These are phyloP conservation scores for Wickerhamiella azymoides DNA, from an alignment of 805 yeast species.

Conservation along the genomic window DNA sequence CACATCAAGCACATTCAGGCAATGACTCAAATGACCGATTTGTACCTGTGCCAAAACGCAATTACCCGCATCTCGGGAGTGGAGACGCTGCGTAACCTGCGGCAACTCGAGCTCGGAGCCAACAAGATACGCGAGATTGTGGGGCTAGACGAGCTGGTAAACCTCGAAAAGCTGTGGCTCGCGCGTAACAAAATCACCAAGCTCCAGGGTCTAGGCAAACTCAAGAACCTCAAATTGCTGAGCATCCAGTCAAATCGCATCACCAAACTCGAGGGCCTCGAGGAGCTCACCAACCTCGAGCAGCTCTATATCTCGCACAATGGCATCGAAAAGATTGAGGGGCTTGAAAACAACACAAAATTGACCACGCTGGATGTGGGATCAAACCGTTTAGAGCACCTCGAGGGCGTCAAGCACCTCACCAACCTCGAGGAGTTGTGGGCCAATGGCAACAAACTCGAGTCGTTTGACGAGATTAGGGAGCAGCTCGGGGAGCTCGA, in stretches of 20 bases:
- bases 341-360: constrained; percentile 54
- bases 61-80: constrained; percentile 60
- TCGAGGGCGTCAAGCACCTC: constrained; percentile 56
- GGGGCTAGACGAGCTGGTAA: constrained; percentile 39
- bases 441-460: constrained; percentile 70
- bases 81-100: constrained; percentile 40
- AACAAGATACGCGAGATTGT: constrained; percentile 48
- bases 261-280: constrained; percentile 68
- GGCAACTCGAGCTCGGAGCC: constrained; percentile 81
- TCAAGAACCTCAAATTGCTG: constrained; percentile 53
- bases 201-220: constrained; percentile 45
- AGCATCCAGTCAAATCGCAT: constrained; percentile 82
- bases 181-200: constrained; percentile 70
- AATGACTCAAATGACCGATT: constrained; percentile 45
- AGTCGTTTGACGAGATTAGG: constrained; percentile 54
- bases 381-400: constrained; percentile 46
- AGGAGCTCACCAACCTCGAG: constrained; percentile 53
- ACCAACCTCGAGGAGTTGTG: constrained; percentile 75
- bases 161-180: constrained; percentile 71
- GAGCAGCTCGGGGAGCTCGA: constrained; percentile 48
- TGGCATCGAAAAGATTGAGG: constrained; percentile 59
- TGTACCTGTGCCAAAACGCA: constrained; percentile 82
- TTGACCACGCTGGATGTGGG: constrained; percentile 71
- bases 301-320: constrained; percentile 85
- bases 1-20: constrained; percentile 66